A percentile compares a stretch with the other conserved stretches of the same genome.
phyloP scores from a whole-genome alignment of 768 basidiomycete genomes.

The Rossbeevera mucosa region DNA sequence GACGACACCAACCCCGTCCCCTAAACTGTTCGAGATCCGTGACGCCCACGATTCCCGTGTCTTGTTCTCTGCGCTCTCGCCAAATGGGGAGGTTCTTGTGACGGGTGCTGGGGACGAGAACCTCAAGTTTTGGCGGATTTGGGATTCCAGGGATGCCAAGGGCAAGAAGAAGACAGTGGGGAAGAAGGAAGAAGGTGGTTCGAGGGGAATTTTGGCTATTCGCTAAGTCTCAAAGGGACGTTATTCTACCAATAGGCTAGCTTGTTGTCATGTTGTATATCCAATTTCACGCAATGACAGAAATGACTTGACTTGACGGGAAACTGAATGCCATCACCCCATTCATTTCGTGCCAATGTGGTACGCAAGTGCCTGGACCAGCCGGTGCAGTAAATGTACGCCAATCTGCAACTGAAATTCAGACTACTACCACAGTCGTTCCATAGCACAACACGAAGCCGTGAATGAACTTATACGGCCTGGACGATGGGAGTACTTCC shows the following conservation, averaged over 20 bases:
- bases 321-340: too few species aligned
- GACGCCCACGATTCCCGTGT: conserved; percentile 94
- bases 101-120: conserved; percentile 96
- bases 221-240: conserved; percentile 21
- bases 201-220: conserved; percentile 34
- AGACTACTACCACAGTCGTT: neutral
- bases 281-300: neutral
- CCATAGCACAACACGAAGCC: too few species aligned
- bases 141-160: conserved; percentile 53
- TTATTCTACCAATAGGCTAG: neutral
- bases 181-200: conserved; percentile 33
- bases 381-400: too few species aligned
- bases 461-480: conserved; percentile 6
- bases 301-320: too few species aligned
- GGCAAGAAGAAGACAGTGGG: conserved; percentile 25
- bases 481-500: conserved; percentile 59
- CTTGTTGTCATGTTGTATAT: neutral
- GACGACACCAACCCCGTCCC: conserved; percentile 12
- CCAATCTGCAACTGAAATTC: neutral
- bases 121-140: conserved; percentile 92
- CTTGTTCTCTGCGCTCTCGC: conserved; percentile 78
- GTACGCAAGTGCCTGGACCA: too few species aligned
- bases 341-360: too few species aligned
- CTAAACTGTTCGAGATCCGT: conserved; percentile 51
- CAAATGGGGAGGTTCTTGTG: conserved; percentile 86